Evolutionary conservation across 306 rosid species (phyloP).

Genomic region (Astragalus membranaceus): DNA sequence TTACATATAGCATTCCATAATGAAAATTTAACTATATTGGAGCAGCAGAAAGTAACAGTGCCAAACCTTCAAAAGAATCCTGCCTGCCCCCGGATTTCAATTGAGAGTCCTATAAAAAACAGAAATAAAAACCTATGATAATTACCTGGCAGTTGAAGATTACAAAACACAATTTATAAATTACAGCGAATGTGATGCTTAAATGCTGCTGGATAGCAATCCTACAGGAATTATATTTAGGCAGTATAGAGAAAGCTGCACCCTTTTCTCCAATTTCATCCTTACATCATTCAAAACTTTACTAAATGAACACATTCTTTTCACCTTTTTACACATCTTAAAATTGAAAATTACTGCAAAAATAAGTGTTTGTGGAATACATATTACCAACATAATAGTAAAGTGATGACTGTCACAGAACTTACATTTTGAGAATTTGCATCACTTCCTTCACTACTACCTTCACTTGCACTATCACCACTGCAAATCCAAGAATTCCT

Average conservation of each 20-base stretch:
- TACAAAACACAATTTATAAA: slow-evolving; percentile 3
- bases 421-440: slow-evolving; percentile 91
- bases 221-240: too few species aligned
- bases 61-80: slow-evolving; percentile 84
- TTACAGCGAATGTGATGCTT: too few species aligned
- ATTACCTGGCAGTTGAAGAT: background rate
- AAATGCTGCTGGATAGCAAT: too few species aligned
- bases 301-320: too few species aligned
- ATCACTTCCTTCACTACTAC: slow-evolving; percentile 91
- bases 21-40: slow-evolving; percentile 14
- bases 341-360: too few species aligned
- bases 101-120: slow-evolving; percentile 62
- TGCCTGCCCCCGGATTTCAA: slow-evolving; percentile 73
- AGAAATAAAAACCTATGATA: background rate
- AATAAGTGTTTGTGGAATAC: too few species aligned
- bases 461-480: slow-evolving; percentile 94
- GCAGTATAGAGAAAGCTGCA: too few species aligned
- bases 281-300: too few species aligned
- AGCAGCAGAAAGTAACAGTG: slow-evolving; percentile 15
- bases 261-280: too few species aligned
- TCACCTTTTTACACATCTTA: too few species aligned
- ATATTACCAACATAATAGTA: background rate
- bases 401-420: slow-evolving; percentile 10
- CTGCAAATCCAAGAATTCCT: slow-evolving; percentile 48
- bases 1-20: slow-evolving; percentile 5